Conservation (phyloP, 2,329 filamentous ascomycete species). For the Verticillium zaregamsianum region DNA sequence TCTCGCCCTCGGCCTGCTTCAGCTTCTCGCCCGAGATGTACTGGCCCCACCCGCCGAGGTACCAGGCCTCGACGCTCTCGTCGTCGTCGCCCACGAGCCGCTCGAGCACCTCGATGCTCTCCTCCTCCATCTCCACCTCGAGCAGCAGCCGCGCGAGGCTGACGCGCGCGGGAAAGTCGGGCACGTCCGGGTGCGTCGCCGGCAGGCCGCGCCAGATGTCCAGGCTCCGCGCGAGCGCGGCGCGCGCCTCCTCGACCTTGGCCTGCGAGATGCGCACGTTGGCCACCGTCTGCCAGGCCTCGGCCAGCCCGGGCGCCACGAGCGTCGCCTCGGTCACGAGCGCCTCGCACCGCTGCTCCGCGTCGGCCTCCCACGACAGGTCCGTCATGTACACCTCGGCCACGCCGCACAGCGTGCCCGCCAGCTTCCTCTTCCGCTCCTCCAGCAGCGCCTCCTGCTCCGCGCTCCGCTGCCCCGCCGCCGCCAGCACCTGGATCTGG, state of each 20-base stretch:
- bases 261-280: slow-evolving; percentile 89
- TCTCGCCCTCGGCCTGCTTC: slow-evolving; percentile 31
- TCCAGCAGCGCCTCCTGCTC: slow-evolving; percentile 43
- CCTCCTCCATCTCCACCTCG: slow-evolving; percentile 81
- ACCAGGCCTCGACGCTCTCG: slow-evolving; percentile 92
- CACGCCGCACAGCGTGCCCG: slow-evolving; percentile 88
- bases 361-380: slow-evolving; percentile 86
- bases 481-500: slow-evolving; percentile 60
- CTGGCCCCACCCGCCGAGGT: slow-evolving; percentile 91
- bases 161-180: slow-evolving; percentile 82
- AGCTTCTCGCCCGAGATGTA: slow-evolving; percentile 73
- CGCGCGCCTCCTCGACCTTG: slow-evolving; percentile 71
- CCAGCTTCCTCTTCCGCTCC: slow-evolving; percentile 75
- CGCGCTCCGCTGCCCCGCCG: slow-evolving; percentile 27
- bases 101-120: slow-evolving; percentile 82
- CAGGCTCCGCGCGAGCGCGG: slow-evolving; percentile 74
- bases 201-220: slow-evolving; percentile 78
- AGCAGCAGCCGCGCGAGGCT: slow-evolving; percentile 81
- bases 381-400: slow-evolving; percentile 99
- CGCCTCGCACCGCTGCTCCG: slow-evolving; percentile 80
- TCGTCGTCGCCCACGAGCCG: slow-evolving; percentile 85
- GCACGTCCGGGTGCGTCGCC: slow-evolving; percentile 66
- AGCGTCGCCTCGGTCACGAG: slow-evolving; percentile 88
- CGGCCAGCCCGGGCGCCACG: slow-evolving; percentile 73
- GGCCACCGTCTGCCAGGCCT: slow-evolving; percentile 93